Evolutionary conservation across 1,284 basidiomycete genomes (phyloP), one percentile per base, ranked within the genome.

Genomic region (Phaffia rhodozyma): DNA sequence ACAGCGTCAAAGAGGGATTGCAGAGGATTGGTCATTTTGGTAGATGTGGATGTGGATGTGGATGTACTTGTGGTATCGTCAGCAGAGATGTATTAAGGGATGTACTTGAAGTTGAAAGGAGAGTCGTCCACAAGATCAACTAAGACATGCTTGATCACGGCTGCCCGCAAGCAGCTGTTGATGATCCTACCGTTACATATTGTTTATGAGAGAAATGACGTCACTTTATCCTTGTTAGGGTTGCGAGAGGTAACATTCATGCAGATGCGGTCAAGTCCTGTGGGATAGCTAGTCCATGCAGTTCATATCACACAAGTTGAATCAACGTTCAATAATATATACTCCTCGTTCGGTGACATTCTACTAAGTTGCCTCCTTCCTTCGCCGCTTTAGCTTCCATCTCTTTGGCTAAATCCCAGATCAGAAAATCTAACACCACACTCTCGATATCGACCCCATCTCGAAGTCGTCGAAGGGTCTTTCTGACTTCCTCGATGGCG

Each of bases 351-450:
- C 86, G 80, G 72, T 91, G 87, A 30, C 83, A 81, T 34, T 87
- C 86, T 18, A 85, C 75, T 65, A 85, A 7, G 85, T 76, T 0
- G 81, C 82, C 27, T 83, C 79, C 68, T 71, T 75, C 51, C 20
- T 30, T 0, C 81, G 82, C 27, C 82, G 79, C 67, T 72, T 75
- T 58, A 84, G 82, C 58, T 81, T 76, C 16, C 82, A 83, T 47
- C 68, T 74, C 73, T 89, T 90, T 89, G 47, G 86, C 88, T 61
- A 88, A 72, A 73, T 91, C 88, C 88, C 88, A 91, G 32, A 91
- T 74, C 74, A 86, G 88, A 72, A 91, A 90, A 71, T 91, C 88
- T 61, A 91, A 86, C 69, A 90, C 69, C 47, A 90, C 88, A 69
- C 86, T 87, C 71, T 82, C 86, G 56, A 86, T 76, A 23, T 76